These are phyloP conservation scores for Stemphylium lycopersici DNA, from an alignment of 2,329 filamentous ascomycete genomes.

Conservation along the genomic window DNA sequence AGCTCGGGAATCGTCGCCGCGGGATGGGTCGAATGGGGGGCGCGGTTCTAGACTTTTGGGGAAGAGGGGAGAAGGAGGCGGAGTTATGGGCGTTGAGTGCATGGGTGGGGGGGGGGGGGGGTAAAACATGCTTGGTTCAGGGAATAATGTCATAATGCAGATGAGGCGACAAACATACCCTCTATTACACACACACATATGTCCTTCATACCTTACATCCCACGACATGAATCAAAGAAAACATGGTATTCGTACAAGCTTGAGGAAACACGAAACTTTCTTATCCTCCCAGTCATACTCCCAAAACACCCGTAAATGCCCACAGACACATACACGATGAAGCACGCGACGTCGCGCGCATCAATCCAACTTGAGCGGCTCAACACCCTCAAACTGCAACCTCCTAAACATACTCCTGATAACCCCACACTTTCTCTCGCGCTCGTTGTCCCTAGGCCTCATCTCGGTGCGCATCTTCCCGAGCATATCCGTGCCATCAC, in stretches of 20 bases:
- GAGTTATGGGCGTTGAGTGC: not conserved
- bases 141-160: no score
- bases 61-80: not conserved
- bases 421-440: slow-evolving; percentile 27
- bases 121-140: not conserved
- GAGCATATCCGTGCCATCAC: slow-evolving; percentile 29
- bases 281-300: not conserved
- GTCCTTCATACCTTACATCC: no score
- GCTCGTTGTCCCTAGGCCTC: slow-evolving; percentile 24
- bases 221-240: no score
- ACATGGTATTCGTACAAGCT: not conserved
- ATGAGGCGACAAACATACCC: no score
- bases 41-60: no score
- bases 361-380: slow-evolving; percentile 21
- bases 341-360: no score
- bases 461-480: slow-evolving; percentile 31
- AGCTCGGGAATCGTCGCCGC: no score
- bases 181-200: no score
- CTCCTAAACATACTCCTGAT: slow-evolving; percentile 32
- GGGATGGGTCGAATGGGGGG: no score
- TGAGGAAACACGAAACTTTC: not conserved
- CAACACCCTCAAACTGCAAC: slow-evolving; percentile 33
- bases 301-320: slow-evolving; percentile 1
- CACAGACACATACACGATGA: not conserved
- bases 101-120: no score